phyloP scores from a whole-genome alignment of 306 rosid genomes.

The Oxytropis ochrocephala region DNA sequence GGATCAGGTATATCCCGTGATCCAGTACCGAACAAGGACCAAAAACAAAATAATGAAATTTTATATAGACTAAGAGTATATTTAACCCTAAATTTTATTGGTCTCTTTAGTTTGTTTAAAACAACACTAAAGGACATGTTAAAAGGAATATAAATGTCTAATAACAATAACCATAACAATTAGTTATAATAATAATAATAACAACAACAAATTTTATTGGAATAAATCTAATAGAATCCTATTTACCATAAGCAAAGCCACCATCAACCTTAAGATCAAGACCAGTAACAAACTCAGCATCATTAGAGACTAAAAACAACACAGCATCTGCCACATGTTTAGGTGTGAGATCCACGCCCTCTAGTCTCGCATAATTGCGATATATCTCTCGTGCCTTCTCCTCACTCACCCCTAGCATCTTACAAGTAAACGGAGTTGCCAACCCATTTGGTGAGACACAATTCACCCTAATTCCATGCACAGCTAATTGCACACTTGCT shows the following conservation, averaged over 20 bases:
- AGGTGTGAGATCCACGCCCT: slow-evolving; percentile 33
- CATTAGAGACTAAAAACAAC: slow-evolving; percentile 39
- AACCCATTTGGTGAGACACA: slow-evolving; percentile 42
- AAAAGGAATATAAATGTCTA: too few relatives aligned
- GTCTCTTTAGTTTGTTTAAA: too few relatives aligned
- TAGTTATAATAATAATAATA: too few relatives aligned
- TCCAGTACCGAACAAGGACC: too few relatives aligned
- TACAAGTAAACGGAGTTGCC: slow-evolving; percentile 28
- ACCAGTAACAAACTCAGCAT: slow-evolving; percentile 41
- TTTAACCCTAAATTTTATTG: too few relatives aligned
- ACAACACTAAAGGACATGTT: too few relatives aligned
- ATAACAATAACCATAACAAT: too few relatives aligned
- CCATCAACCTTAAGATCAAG: slow-evolving; percentile 47
- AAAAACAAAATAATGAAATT: too few relatives aligned
- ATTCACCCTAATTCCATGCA: slow-evolving; percentile 50
- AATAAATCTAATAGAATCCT: too few relatives aligned
- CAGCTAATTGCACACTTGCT: slow-evolving; percentile 19
- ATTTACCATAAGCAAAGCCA: neutral
- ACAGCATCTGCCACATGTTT: slow-evolving; percentile 43
- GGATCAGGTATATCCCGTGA: too few relatives aligned
- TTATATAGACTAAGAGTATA: too few relatives aligned
- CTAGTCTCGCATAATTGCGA: slow-evolving; percentile 12
- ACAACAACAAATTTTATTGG: too few relatives aligned
- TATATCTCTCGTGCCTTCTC: slow-evolving; percentile 7
- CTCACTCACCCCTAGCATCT: neutral